Evolutionary conservation across 441 rosid species (phyloP).

Genomic region (Pelargonium cotyledonis): DNA sequence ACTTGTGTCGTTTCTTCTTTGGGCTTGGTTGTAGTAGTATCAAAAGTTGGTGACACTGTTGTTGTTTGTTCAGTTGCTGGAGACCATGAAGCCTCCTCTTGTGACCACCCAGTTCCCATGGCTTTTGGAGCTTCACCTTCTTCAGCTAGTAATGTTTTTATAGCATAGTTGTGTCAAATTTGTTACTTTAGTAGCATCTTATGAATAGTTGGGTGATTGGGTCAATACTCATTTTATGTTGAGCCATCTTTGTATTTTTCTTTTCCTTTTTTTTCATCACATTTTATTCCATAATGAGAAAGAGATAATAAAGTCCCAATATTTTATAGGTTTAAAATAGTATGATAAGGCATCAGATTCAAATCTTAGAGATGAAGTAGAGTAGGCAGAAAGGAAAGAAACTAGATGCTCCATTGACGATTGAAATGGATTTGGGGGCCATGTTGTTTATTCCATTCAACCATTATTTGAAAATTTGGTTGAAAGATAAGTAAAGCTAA

Average conservation of each 20-base stretch:
- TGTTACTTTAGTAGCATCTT: background rate
- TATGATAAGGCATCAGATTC: conserved; percentile 1
- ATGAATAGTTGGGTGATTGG: background rate
- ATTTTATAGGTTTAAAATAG: background rate
- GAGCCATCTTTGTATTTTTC: too few relatives aligned
- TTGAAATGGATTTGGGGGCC: background rate
- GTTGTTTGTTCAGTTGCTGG: conserved; percentile 2
- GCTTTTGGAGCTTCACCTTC: background rate
- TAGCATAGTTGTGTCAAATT: conserved; percentile 12
- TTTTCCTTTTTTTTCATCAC: background rate
- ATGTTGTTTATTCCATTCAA: background rate
- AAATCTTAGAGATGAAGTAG: background rate
- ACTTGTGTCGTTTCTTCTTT: background rate
- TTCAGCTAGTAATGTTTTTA: conserved; percentile 13
- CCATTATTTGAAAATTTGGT: background rate
- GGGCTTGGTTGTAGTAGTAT: background rate
- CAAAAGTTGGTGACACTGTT: background rate
- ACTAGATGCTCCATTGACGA: background rate
- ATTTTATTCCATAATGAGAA: background rate
- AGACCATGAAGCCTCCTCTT: conserved; percentile 18
- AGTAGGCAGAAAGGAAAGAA: background rate
- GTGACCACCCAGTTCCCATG: conserved; percentile 27
- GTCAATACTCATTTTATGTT: background rate
- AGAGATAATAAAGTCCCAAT: background rate
- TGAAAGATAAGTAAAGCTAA: background rate